Base-by-base conservation (phyloP, 495 filamentous ascomycete species). In the Pseudoneurospora amorphoporcata region DNA sequence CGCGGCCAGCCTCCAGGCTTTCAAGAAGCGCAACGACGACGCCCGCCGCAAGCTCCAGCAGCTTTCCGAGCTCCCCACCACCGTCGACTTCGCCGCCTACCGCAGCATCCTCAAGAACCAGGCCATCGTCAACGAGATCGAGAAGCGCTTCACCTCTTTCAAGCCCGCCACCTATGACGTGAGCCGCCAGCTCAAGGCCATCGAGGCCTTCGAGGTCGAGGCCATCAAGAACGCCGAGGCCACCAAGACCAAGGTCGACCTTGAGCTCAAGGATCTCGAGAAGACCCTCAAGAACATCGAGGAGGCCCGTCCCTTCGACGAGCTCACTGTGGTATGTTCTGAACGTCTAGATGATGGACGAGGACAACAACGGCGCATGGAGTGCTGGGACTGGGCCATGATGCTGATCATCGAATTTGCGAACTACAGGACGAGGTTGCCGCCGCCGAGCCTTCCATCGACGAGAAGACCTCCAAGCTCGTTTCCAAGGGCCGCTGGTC, bases 1-100 rank as follows among this genome's bases (percentile, higher is more conserved):
- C 75, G 93, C 91, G 72, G 83, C 91, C 75, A 91, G 94, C 70
- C 92, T 99, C 69, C 90, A 93, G 81, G 86, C 92, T 76, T 99
- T 99, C 91, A 99, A 99, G 88, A 95, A 97, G 90, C 95, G 96
- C 84, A 98, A 98, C 87, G 96, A 99, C 77, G 94, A 98, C 79
- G 94, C 92, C 81, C 95, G 95, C 85, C 94, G 96, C 85, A 94
- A 94, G 85, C 86, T 98, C 41, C 87, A 88, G 80, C 71, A 88
- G 58, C 92, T 98, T 53, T 88, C 87, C 68, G 91, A 95, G 79
- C 89, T 90, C 77, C 87, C 94, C 69, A 91, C 92, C 81, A 86
- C 88, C 39, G 87, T 99, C 84, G 94, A 99, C 89, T 98, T 98
- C 86, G 82, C 89, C 74, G 87, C 93, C 83, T 99, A 98, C 92